These are phyloP conservation scores for Pseudonectria foliicola DNA, from an alignment of 2,329 filamentous ascomycete species.

Conservation along the genomic window DNA sequence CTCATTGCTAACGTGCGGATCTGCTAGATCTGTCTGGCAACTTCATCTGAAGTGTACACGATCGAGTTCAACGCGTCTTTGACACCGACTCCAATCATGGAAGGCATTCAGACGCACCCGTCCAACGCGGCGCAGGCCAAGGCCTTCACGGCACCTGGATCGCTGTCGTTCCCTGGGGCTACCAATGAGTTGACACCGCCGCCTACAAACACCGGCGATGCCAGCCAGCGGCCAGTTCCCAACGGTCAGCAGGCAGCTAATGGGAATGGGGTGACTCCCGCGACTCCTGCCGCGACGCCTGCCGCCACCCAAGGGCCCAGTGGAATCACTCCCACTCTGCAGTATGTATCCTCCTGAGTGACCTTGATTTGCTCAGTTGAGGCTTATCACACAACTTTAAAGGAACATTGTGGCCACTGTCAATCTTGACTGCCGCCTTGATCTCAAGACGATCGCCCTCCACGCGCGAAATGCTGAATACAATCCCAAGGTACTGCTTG, in stretches of 20 bases:
- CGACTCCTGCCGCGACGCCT: constrained; percentile 87
- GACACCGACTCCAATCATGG: constrained; percentile 54
- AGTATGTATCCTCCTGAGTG: constrained; percentile 68
- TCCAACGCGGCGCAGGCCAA: constrained; percentile 88
- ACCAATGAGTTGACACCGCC: constrained; percentile 71
- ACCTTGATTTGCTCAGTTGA: constrained; percentile 31
- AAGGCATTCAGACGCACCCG: constrained; percentile 85
- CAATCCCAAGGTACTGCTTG: constrained; percentile 79
- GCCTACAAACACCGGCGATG: constrained; percentile 63
- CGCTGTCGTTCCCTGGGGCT: constrained; percentile 83
- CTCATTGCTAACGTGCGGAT: constrained; percentile 19
- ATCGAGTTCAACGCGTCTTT: constrained; percentile 12
- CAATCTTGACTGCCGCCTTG: constrained; percentile 93
- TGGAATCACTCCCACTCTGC: constrained; percentile 86
- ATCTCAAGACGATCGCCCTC: constrained; percentile 97
- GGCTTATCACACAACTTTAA: constrained; percentile 48
- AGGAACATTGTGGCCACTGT: constrained; percentile 99
- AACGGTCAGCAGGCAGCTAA: constrained; percentile 52
- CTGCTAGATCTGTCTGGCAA: constrained; percentile 28
- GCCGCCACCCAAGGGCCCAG: constrained; percentile 74
- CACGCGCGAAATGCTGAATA: constrained; percentile 98
- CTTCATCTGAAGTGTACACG: constrained; percentile 6
- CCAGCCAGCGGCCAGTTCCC: constrained; percentile 24
- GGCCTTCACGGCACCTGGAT: constrained; percentile 88
- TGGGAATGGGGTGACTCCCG: constrained; percentile 77